These are phyloP conservation scores for Bothriochloa decipiens DNA, from an alignment of 176 grass and related monocot genomes.

Conservation along the genomic window DNA sequence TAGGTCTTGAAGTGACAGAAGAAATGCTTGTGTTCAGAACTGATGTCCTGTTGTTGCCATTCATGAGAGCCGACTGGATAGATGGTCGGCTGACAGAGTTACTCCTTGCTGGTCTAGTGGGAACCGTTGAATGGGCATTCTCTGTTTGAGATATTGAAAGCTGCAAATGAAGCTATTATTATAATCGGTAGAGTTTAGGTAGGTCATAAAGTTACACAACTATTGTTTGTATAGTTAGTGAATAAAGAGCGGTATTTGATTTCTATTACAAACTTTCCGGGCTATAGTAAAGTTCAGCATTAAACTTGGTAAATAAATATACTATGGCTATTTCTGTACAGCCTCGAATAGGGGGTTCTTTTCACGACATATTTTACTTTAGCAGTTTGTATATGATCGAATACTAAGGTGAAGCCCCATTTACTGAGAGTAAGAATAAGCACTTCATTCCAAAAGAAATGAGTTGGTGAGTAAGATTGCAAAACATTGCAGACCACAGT, in stretches of 20 bases:
- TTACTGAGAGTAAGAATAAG: neutral
- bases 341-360: neutral
- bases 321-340: neutral
- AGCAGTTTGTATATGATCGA: neutral
- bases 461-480: neutral
- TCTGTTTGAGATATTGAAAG: conserved; percentile 84
- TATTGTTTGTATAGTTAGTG: neutral
- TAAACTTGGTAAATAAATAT: neutral
- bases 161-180: conserved; percentile 51
- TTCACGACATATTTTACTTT: neutral
- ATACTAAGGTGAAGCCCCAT: conserved; percentile 7
- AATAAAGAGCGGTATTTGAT: neutral
- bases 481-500: conserved; percentile 7
- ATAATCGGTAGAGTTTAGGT: neutral
- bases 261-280: neutral
- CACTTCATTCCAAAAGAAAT: neutral
- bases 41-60: conserved; percentile 75
- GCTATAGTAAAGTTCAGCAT: neutral
- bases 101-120: conserved; percentile 77
- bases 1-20: conserved; percentile 81
- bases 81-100: conserved; percentile 77
- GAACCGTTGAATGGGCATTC: conserved; percentile 60
- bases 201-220: neutral
- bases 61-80: conserved; percentile 58
- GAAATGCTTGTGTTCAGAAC: conserved; percentile 80